A percentile compares a stretch with the other conserved stretches of the same genome.
phyloP scores from a whole-genome alignment of 495 filamentous ascomycete species.

The Aspergillus asperescens region DNA sequence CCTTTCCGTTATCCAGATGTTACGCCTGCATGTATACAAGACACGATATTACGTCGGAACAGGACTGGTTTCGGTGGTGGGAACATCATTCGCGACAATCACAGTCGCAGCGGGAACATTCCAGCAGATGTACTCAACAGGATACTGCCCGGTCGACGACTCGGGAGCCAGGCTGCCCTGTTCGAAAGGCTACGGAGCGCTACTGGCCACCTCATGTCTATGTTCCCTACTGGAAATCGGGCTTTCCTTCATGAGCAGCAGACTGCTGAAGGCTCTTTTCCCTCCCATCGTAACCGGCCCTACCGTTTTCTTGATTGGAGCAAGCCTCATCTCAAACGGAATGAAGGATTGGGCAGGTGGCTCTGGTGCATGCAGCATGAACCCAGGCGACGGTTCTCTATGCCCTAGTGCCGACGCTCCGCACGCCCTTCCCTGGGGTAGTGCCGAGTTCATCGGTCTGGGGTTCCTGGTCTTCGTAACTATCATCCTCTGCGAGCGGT shows the following conservation, averaged over 20 bases:
- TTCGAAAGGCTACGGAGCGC: conserved; percentile 78
- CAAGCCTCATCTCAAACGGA: conserved; percentile 66
- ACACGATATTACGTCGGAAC: conserved; percentile 87
- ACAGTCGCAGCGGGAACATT: conserved; percentile 76
- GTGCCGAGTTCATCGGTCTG: conserved; percentile 79
- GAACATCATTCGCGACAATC: conserved; percentile 73
- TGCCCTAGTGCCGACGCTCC: conserved; percentile 72
- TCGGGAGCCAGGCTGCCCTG: conserved; percentile 69
- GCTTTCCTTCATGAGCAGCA: conserved; percentile 54
- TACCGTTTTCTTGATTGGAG: conserved; percentile 73
- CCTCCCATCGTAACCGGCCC: conserved; percentile 85
- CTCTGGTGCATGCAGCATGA: conserved; percentile 52
- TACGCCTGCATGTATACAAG: conserved; percentile 70
- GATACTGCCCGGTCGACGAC: conserved; percentile 60
- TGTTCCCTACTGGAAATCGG: conserved; percentile 45
- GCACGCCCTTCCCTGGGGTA: conserved; percentile 82
- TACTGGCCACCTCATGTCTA: conserved; percentile 65
- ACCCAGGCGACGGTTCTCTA: conserved; percentile 50
- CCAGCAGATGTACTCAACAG: conserved; percentile 78
- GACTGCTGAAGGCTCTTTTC: conserved; percentile 69
- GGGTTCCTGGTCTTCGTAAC: conserved; percentile 89
- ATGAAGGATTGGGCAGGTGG: conserved; percentile 87
- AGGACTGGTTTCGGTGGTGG: conserved; percentile 85
- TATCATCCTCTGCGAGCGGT: conserved; percentile 79
- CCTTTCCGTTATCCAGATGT: conserved; percentile 76